Percentiles rank a stretch among this genome's conserved stretches.
These are phyloP conservation scores for Selaginella moellendorffii DNA, from an alignment of 75 land plant genomes.

Conservation along the genomic window DNA sequence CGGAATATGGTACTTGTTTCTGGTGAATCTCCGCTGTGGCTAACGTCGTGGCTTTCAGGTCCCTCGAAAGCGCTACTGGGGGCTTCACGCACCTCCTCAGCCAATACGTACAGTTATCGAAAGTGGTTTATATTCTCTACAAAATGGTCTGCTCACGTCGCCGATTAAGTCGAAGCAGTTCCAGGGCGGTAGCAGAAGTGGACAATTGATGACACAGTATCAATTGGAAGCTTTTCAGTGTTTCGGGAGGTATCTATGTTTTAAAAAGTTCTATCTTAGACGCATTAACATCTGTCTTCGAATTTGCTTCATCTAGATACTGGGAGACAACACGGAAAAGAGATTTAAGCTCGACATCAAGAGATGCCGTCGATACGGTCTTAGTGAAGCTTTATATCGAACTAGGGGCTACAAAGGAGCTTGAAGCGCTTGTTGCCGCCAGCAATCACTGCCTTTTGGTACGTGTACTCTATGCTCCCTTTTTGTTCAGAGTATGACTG, in stretches of 20 bases:
- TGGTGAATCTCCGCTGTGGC: neutral
- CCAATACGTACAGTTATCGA: slow-evolving; percentile 70
- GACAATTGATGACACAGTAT: too few relatives aligned
- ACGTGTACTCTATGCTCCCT: neutral
- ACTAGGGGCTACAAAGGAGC: slow-evolving; percentile 41
- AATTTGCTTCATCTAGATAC: too few relatives aligned
- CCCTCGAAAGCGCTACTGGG: slow-evolving; percentile 96
- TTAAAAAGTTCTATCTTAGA: neutral
- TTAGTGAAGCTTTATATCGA: slow-evolving; percentile 73
- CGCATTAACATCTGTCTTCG: neutral
- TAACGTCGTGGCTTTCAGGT: slow-evolving; percentile 33
- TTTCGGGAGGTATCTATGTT: neutral
- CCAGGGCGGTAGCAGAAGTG: too few relatives aligned
- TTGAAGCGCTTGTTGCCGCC: slow-evolving; percentile 77
- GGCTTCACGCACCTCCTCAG: slow-evolving; percentile 90
- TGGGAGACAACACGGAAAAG: slow-evolving; percentile 39
- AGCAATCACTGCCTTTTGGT: slow-evolving; percentile 81
- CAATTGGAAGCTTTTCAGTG: neutral
- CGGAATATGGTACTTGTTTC: slow-evolving; percentile 43
- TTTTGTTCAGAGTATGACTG: too few relatives aligned
- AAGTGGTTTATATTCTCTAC: slow-evolving; percentile 54
- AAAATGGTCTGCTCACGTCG: too few relatives aligned
- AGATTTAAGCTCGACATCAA: slow-evolving; percentile 33
- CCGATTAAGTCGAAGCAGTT: too few relatives aligned
- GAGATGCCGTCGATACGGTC: slow-evolving; percentile 88